Percentiles rank a stretch among this genome's conserved stretches.
phyloP scores from a whole-genome alignment of 345 rosid species.

The Carallia brachiata region DNA sequence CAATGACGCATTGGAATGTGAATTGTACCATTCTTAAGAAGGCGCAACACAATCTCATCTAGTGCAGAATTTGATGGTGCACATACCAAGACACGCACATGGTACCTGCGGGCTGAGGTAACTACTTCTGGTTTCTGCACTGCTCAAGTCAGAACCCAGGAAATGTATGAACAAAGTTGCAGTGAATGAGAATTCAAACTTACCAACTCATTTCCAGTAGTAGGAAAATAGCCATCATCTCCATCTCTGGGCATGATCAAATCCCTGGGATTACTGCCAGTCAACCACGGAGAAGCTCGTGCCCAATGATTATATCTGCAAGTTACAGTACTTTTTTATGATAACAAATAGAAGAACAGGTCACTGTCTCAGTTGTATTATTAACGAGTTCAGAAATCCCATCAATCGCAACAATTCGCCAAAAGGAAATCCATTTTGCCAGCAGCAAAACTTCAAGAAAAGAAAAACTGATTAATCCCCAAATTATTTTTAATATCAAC shows the following conservation, averaged over 20 bases:
- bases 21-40: conserved; percentile 65
- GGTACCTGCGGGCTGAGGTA: conserved; percentile 63
- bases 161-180: neutral
- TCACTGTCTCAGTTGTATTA: no score
- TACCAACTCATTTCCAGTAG: conserved; percentile 89
- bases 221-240: conserved; percentile 86
- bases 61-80: conserved; percentile 99
- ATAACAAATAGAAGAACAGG: neutral
- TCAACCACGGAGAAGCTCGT: conserved; percentile 84
- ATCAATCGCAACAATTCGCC: neutral
- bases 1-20: neutral
- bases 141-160: conserved; percentile 15
- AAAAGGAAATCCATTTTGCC: neutral
- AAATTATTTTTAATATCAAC: no score
- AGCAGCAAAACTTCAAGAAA: neutral
- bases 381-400: neutral
- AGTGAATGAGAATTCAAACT: conserved; percentile 16
- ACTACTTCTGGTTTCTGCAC: conserved; percentile 87
- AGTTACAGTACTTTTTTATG: conserved; percentile 17
- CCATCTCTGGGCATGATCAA: conserved; percentile 76
- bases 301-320: conserved; percentile 71
- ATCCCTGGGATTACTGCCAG: conserved; percentile 80
- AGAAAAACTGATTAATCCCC: no score
- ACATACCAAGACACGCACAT: conserved; percentile 81
- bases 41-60: conserved; percentile 91